Percentiles rank a stretch among this genome's conserved stretches.
These are phyloP conservation scores for Plasmodium fragile DNA, from an alignment of 169 alveolate species.

Conservation along the genomic window DNA sequence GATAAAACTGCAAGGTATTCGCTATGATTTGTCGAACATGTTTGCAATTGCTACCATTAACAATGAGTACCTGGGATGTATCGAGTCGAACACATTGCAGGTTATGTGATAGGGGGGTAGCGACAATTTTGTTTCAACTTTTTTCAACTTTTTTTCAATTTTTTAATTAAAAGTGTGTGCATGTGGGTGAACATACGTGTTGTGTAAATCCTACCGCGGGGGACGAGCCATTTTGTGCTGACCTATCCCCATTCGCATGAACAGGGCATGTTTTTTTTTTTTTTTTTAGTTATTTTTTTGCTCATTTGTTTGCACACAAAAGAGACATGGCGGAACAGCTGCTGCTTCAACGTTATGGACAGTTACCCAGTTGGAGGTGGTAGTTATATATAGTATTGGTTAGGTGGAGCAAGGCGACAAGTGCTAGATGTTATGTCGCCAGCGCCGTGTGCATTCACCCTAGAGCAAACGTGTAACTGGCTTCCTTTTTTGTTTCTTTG, in stretches of 20 bases:
- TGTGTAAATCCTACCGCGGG: not conserved
- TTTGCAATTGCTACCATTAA: slow-evolving; percentile 93
- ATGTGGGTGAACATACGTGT: not conserved
- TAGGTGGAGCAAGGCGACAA: not conserved
- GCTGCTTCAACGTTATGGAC: not conserved
- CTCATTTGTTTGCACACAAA: not conserved
- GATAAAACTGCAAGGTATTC: slow-evolving; percentile 91
- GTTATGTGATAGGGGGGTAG: slow-evolving; percentile 22
- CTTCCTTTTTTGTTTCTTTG: not conserved
- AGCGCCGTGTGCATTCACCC: not conserved
- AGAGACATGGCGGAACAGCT: not conserved
- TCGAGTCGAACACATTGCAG: slow-evolving; percentile 48
- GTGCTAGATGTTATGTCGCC: not conserved
- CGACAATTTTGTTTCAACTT: not conserved
- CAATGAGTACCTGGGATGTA: slow-evolving; percentile 90
- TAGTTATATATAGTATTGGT: not conserved
- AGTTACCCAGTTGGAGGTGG: not conserved
- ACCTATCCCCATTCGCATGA: not conserved
- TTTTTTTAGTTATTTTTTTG: not conserved
- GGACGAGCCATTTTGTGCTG: not conserved
- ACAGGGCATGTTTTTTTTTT: not conserved
- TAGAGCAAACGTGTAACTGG: not conserved
- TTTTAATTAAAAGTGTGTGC: not conserved
- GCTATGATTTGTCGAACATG: slow-evolving; percentile 90
- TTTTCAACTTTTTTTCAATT: not conserved